A percentile compares a stretch with the other conserved stretches of the same genome.
These are phyloP conservation scores for Penicillium desertorum DNA, from an alignment of 495 filamentous ascomycete species.

Conservation along the genomic window DNA sequence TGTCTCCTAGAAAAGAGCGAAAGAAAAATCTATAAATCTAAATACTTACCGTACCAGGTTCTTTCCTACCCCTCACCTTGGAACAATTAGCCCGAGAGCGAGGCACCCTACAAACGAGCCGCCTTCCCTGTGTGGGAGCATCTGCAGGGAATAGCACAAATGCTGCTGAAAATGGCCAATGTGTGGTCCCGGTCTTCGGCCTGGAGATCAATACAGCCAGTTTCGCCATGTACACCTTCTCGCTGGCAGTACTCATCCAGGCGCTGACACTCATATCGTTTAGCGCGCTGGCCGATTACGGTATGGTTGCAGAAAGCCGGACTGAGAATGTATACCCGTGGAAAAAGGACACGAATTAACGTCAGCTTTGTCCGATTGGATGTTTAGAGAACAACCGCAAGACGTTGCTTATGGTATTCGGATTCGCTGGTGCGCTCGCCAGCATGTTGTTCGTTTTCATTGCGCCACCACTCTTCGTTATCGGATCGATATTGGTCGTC, in stretches of 20 bases:
- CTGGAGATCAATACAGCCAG: slow-evolving; percentile 50
- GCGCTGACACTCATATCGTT: slow-evolving; percentile 53
- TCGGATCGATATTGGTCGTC: slow-evolving; percentile 76
- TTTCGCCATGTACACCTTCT: slow-evolving; percentile 58
- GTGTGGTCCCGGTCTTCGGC: slow-evolving; percentile 47
- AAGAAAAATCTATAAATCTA: not conserved
- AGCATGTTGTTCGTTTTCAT: slow-evolving; percentile 86
- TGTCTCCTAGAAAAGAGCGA: not conserved
- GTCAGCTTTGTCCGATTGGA: not conserved
- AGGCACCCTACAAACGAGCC: slow-evolving; percentile 64
- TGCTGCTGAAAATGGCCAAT: slow-evolving; percentile 34
- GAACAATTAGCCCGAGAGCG: slow-evolving; percentile 84
- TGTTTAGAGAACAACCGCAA: slow-evolving; percentile 54
- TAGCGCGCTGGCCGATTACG: slow-evolving; percentile 54
- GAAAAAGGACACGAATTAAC: slow-evolving; percentile 6
- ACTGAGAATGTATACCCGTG: not conserved
- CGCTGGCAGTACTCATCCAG: slow-evolving; percentile 53
- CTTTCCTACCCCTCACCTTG: slow-evolving; percentile 85
- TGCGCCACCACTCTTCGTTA: slow-evolving; percentile 63
- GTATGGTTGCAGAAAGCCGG: slow-evolving; percentile 32
- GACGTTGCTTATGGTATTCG: slow-evolving; percentile 73
- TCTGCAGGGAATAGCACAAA: slow-evolving; percentile 21
- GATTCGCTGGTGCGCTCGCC: slow-evolving; percentile 69
- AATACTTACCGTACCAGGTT: slow-evolving; percentile 53
- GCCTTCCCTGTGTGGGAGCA: slow-evolving; percentile 35